Conservation (phyloP, 2,329 filamentous ascomycete genomes). For the Colletotrichum zoysiae region DNA sequence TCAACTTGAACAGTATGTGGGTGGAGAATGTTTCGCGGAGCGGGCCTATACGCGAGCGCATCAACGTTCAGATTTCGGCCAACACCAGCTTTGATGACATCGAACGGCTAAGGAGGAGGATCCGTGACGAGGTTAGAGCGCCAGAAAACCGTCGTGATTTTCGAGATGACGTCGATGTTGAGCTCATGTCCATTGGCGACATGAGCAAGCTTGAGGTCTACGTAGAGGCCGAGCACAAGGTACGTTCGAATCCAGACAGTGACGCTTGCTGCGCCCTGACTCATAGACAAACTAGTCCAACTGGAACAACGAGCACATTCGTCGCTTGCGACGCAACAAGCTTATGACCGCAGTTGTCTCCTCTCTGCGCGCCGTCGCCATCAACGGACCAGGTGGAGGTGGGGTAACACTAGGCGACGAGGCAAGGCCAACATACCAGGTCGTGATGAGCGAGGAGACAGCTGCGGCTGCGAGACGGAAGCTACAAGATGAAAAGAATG, state of each 20-base stretch:
- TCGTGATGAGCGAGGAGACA: constrained; percentile 15
- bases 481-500: constrained; percentile 1
- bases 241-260: neutral
- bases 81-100: constrained; percentile 77
- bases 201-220: constrained; percentile 62
- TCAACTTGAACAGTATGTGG: constrained; percentile 75
- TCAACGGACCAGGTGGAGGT: constrained; percentile 56
- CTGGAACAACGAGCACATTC: constrained; percentile 77
- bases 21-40: constrained; percentile 77
- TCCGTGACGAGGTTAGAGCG: constrained; percentile 72
- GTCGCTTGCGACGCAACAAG: constrained; percentile 76
- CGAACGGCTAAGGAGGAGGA: constrained; percentile 58
- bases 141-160: constrained; percentile 74
- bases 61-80: constrained; percentile 75
- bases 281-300: constrained; percentile 70
- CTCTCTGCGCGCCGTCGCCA: constrained; percentile 73
- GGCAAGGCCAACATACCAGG: constrained; percentile 19
- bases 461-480: constrained; percentile 7
- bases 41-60: constrained; percentile 72
- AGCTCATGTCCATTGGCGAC: constrained; percentile 54
- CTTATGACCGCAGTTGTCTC: constrained; percentile 79
- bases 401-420: constrained; percentile 12
- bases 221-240: constrained; percentile 62
- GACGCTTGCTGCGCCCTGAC: neutral
- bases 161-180: constrained; percentile 75